These are phyloP conservation scores for Talaromyces atroroseus DNA, from an alignment of 2,329 filamentous ascomycete species.

Conservation along the genomic window DNA sequence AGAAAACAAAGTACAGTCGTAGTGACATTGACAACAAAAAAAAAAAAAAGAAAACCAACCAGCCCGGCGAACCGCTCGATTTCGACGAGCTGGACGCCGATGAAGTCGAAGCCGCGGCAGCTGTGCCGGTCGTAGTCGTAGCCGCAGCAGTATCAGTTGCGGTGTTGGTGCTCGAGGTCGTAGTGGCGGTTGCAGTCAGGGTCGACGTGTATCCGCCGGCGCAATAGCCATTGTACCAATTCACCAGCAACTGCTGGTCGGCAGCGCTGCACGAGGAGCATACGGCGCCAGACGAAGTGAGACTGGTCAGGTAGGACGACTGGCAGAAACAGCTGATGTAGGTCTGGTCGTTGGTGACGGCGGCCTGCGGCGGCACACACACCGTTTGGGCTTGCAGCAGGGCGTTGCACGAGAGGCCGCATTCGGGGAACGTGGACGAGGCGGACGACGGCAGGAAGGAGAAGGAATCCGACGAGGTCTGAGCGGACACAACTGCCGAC, in stretches of 20 bases:
- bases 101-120: neutral
- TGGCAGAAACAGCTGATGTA: constrained; percentile 72
- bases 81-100: neutral
- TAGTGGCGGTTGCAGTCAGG: constrained; percentile 22
- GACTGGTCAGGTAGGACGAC: constrained; percentile 53
- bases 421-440: constrained; percentile 53
- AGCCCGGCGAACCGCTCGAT: constrained; percentile 4
- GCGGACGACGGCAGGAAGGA: constrained; percentile 32
- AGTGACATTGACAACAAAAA: too few species aligned
- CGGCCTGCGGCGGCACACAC: constrained; percentile 58
- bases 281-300: constrained; percentile 53
- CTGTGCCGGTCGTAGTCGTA: neutral
- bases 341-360: constrained; percentile 45
- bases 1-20: too few species aligned
- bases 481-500: constrained; percentile 1
- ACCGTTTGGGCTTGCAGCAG: constrained; percentile 64
- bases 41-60: neutral
- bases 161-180: constrained; percentile 14
- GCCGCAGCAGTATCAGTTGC: neutral
- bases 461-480: constrained; percentile 14
- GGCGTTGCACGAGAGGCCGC: constrained; percentile 55
- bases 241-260: constrained; percentile 55
- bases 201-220: constrained; percentile 26
- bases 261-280: constrained; percentile 57
- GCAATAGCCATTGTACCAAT: constrained; percentile 68